These are phyloP conservation scores for Allium fistulosum DNA, from an alignment of 106 monocot species.

Conservation along the genomic window DNA sequence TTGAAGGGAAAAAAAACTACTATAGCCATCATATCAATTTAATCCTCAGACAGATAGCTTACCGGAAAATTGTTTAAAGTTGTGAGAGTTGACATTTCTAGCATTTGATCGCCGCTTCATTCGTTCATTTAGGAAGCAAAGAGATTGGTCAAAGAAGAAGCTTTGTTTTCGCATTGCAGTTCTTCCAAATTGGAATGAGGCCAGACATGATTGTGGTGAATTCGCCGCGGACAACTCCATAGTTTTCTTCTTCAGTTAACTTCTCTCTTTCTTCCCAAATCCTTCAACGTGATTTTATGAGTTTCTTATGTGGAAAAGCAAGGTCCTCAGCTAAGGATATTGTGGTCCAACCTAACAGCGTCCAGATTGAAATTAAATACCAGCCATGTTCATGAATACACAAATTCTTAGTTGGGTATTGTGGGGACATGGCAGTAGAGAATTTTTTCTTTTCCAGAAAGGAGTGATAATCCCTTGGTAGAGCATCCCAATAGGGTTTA, in stretches of 20 bases:
- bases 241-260: background rate
- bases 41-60: background rate
- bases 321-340: slow-evolving; percentile 10
- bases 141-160: slow-evolving; percentile 3
- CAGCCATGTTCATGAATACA: background rate
- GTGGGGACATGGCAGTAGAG: no score
- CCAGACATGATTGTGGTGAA: background rate
- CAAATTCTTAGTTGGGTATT: no score
- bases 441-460: no score
- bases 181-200: background rate
- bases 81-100: background rate
- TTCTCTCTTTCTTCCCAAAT: no score
- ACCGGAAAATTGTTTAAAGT: background rate
- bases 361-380: background rate
- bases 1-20: no score
- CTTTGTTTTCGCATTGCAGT: background rate
- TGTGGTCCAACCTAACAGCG: background rate
- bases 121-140: background rate
- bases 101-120: background rate
- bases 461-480: no score
- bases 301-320: slow-evolving; percentile 5
- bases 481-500: no score
- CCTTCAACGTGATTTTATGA: no score
- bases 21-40: no score
- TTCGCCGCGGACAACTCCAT: slow-evolving; percentile 6